phyloP scores from a whole-genome alignment of 805 yeast genomes.

The Pichia pseudocactophila region DNA sequence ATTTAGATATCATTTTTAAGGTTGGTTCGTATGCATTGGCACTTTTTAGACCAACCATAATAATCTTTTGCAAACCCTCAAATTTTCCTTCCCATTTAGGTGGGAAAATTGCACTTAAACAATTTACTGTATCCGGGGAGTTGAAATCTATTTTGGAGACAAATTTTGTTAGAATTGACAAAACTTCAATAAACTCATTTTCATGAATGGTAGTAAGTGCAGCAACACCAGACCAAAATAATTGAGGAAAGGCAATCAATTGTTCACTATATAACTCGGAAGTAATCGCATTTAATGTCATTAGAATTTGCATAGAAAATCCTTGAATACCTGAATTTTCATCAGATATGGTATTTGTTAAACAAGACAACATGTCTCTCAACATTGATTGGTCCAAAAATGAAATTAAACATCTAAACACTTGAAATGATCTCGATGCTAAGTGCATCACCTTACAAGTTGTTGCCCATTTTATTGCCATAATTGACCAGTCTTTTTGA shows the following conservation, averaged over 20 bases:
- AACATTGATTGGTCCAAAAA: constrained; percentile 82
- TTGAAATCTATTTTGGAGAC: constrained; percentile 80
- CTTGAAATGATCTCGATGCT: constrained; percentile 93
- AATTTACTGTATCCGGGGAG: constrained; percentile 75
- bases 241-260: constrained; percentile 79
- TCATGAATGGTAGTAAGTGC: constrained; percentile 85
- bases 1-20: constrained; percentile 59
- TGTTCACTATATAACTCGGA: constrained; percentile 76
- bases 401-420: constrained; percentile 76
- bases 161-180: constrained; percentile 74
- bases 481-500: constrained; percentile 78
- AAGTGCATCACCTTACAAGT: constrained; percentile 94
- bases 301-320: constrained; percentile 91
- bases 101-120: constrained; percentile 81
- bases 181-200: constrained; percentile 81
- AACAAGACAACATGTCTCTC: constrained; percentile 85
- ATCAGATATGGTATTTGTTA: constrained; percentile 89
- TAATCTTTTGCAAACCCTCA: constrained; percentile 75
- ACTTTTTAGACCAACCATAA: constrained; percentile 78
- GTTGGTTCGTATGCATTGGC: constrained; percentile 73
- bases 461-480: constrained; percentile 88
- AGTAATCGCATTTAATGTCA: constrained; percentile 90
- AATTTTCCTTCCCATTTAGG: constrained; percentile 93
- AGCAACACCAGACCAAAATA: constrained; percentile 94
- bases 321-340: constrained; percentile 87